Base-by-base conservation (phyloP, 306 rosid species). In the Comarum palustre region DNA sequence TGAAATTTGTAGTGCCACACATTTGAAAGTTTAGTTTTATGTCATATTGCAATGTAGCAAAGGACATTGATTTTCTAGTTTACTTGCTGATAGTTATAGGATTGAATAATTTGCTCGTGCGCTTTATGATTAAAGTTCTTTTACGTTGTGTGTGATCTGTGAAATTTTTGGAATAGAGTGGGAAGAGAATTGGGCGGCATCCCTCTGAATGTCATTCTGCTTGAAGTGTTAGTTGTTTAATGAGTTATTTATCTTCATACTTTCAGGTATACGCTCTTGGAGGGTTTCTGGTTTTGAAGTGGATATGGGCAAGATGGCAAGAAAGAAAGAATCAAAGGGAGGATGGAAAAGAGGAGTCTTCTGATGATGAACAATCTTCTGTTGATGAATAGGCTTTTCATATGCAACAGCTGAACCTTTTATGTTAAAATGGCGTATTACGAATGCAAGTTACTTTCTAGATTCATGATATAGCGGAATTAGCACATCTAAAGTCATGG, bases 221-320 rank as follows among this genome's bases (percentile, higher is more conserved):
- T 66, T 66, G 9, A 66, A 42, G 39, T 45, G 46, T 29, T 14
- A 32, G 6, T 3, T 15, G 7, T 34, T 19, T 4, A 68, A 22
- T 22, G 22, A 65, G 27, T 9, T 73, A 62, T 63, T 25, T 17
- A 27, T 78, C 58, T 54, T 19, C 60, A 8, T 48, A 19, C 65
- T 62, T 73, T 32, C 85, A 94, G 99, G 91, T 89, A 71, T 91
- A 87, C 61, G 96, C 95, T 39, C 64, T 94, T 3, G 96, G 92
- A 36, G 92, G 86, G 67, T 48, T 83, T 81, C 76, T 91, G 39
- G 71, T 93, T 63, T 76, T 84, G 66, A 81, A 75, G 81, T 93
- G 98, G 98, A 34, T 84, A 43, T 87, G 90, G 96, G 93, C 90
- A 70, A 87, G 88, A 84, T 93, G 97, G 97, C 88, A 82, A 36